Conservation (phyloP, 345 rosid species). For the Durio zibethinus region DNA sequence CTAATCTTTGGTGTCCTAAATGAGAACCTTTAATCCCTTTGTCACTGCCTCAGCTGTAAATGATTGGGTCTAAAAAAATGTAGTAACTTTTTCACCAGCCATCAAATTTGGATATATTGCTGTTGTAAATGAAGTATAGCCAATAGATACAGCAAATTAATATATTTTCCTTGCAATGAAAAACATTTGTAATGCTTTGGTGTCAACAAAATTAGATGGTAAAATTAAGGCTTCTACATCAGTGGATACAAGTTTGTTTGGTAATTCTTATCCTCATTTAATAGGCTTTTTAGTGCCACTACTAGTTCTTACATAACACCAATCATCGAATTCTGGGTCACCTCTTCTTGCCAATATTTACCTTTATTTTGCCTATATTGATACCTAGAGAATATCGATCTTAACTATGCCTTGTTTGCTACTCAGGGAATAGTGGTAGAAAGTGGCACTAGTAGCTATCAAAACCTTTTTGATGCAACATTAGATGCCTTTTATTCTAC, state of each 20-base stretch:
- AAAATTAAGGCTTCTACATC: constrained; percentile 41
- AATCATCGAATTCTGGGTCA: constrained; percentile 22
- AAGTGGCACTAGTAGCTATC: constrained; percentile 15
- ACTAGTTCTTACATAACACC: not conserved
- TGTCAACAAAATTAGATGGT: constrained; percentile 17
- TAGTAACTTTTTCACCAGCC: constrained; percentile 22
- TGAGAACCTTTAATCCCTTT: constrained; percentile 21
- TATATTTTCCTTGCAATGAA: not conserved
- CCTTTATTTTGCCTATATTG: constrained; percentile 23
- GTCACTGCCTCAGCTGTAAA: constrained; percentile 22
- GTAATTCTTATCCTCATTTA: not conserved
- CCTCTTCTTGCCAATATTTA: constrained; percentile 33
- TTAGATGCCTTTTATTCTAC: constrained; percentile 25
- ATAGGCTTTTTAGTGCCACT: not conserved
- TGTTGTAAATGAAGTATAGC: constrained; percentile 43
- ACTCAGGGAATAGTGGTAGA: not conserved
- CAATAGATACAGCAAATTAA: not conserved
- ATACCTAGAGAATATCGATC: not conserved
- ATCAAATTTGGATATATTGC: constrained; percentile 30
- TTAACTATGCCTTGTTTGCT: constrained; percentile 21
- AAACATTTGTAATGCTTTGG: not conserved
- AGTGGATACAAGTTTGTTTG: not conserved
- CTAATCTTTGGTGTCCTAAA: constrained; percentile 32
- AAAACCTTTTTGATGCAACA: constrained; percentile 25
- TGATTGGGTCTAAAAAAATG: constrained; percentile 31